Evolutionary conservation across 1,284 basidiomycete genomes (phyloP), one percentile per base, ranked within the genome.

Genomic region (Ustilago bromivora): DNA sequence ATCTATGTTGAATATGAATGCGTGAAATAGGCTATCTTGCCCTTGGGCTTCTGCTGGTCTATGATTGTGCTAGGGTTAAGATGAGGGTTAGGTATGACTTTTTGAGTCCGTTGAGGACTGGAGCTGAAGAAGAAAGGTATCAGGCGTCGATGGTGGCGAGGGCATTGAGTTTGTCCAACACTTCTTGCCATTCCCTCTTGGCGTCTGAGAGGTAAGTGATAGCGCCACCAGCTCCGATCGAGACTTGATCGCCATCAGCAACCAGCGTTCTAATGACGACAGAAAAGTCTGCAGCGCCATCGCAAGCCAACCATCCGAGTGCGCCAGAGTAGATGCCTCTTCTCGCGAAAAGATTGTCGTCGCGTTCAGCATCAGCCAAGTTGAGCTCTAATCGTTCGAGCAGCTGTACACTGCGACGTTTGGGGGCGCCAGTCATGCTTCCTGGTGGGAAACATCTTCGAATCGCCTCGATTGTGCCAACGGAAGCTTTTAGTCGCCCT

Each of bases 381-480:
- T 75, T 71, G 11, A 73, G 78, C 86, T 98, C 96, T 6, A 98
- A 89, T 1, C 88, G 89, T 79, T 95, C 93, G 1, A 99, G 89
- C 36, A 98, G 92, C 86, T 96, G 93, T 0, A 98, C 92, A 58
- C 93, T 94, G 19, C 96, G 92, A 76, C 96, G 92, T 88, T 98
- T 98, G 0, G 96, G 96, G 0, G 96, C 96, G 19, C 96, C 96
- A 0, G 96, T 98, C 96, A 99, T 99, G 76, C 94, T 96, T 1
- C 95, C 94, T 92, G 82, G 66, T 57, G 78, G 80, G 56, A 85
- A 83, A 43, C 94, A 93, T 47, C 90, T 87, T 73, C 89, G 90
- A 60, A 97, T 88, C 12, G 93, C 92, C 78, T 95, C 92, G 88
- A 94, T 92, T 8, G 87, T 82, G 12, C 88, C 88, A 9, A 89